Evolutionary conservation across 148 eudicot species (phyloP), one percentile per base, ranked within the genome.

Genomic region (Spergularia bocconei): DNA sequence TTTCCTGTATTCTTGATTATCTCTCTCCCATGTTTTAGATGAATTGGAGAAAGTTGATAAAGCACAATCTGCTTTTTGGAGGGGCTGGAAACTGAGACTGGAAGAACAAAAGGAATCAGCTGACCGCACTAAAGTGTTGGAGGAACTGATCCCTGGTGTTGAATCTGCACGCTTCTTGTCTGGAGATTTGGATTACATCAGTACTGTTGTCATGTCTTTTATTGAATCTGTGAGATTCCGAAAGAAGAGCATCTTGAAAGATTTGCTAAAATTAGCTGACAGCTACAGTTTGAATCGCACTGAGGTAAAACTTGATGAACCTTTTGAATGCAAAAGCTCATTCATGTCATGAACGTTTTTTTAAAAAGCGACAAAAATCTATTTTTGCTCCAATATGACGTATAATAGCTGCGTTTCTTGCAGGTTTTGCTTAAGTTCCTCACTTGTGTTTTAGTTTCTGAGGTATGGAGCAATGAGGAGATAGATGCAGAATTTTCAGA

Each of bases 51-150:
- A 85, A 74, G 78, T 91, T 67, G 91, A 91, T 66, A 83, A 84
- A 80, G 88, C 88, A 81, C 99, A 96, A 67, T 85, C 98, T 36
- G 81, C 92, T 19, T 96, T 96, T 86, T 96, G 99, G 99, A 92
- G 92, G 75, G 94, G 91, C 61, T 96, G 99, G 99, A 92, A 96
- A 80, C 50, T 82, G 84, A 96, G 89, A 85, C 56, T 96, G 65
- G 97, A 91, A 78, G 92, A 91, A 77, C 97, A 92, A 80, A 96
- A 88, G 85, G 89, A 77, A 52, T 79, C 85, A 51, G 89, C 99
- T 48, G 98, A 92, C 78, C 91, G 88, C 64, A 83, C 93, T 44
- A 89, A 90, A 83, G 84, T 87, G 77, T 83, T 96, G 86, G 95
- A 92, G 79, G 90, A 92, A 87, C 82, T 96, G 75, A 88, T 96